Evolutionary conservation across 306 rosid genomes (phyloP), one percentile per base, ranked within the genome.

Genomic region (Clitoria ternatea): DNA sequence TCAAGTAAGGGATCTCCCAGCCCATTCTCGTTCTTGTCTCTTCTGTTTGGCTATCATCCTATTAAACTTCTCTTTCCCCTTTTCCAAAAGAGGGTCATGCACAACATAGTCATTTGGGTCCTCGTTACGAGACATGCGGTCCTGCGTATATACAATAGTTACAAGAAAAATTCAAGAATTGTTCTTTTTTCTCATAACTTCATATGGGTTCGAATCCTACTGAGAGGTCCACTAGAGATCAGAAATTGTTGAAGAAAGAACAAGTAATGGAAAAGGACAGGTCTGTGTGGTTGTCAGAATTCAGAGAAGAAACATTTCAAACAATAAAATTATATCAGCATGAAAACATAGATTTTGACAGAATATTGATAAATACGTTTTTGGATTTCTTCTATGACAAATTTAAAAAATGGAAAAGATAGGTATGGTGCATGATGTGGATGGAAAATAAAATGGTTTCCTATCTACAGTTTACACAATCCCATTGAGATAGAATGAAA

Each of bases 71-170:
- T 94, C 96, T 78, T 91, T 89, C 8, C 96, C 97, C 76, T 94
- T 94, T 86, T 91, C 99, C 83, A 94, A 73, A 83, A 88, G 96
- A 47, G 97, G 97, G 77, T 94, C 99, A 49, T 66, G 92, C 73
- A 94, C 87, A 53, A 87, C 91, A 9, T 94, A 94, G 78, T 94
- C 99, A 50, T 94, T 86, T 2, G 86, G 84, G 78, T 91, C 90
- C 10, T 91, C 92, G 3, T 18, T 87, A 36, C 97, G 97, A 75
- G 97, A 80, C 99, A 94, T 94, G 72, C 80, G 89, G 56, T 88
- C 92, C 99, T 94, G 85, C 87, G 71, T 9, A 26, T 54, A 5
- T 20, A 52, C 7, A 30, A 15, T 73, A 24, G 15, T 75, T 19
- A 47, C 15, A 42, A 5, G 49, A 23, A 23, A 35, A 36, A 8